These are phyloP conservation scores for Syzygium jambos DNA, from an alignment of 345 rosid genomes.

Conservation along the genomic window DNA sequence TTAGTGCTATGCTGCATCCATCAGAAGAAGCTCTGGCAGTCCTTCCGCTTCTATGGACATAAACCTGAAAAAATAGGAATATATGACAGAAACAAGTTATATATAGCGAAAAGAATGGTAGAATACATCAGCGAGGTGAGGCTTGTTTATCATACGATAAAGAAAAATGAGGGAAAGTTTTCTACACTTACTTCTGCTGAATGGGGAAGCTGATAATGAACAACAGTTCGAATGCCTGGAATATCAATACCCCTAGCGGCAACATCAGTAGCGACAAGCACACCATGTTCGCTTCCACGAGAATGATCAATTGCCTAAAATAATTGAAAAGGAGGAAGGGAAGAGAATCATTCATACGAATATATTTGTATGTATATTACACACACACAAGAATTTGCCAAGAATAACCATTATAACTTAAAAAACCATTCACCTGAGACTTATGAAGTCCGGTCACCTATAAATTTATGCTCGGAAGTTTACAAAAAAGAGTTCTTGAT, in stretches of 20 bases:
- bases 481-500: not conserved
- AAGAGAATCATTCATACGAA: not conserved
- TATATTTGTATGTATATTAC: not conserved
- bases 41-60: conserved; percentile 98
- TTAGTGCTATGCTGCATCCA: conserved; percentile 90
- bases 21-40: conserved; percentile 92
- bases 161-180: not conserved
- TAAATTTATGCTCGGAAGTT: not conserved
- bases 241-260: conserved; percentile 99
- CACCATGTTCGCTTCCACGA: conserved; percentile 66
- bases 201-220: conserved; percentile 99
- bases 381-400: not conserved
- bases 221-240: conserved; percentile 83
- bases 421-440: not conserved
- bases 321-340: not conserved
- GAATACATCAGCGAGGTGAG: not conserved
- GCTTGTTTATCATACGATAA: not conserved
- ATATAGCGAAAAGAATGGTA: not conserved
- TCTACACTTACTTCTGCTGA: conserved; percentile 65
- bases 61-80: conserved; percentile 40
- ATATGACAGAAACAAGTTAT: not conserved
- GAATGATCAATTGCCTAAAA: conserved; percentile 82
- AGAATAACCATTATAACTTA: not conserved
- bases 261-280: conserved; percentile 93
- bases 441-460: not conserved